phyloP scores from a whole-genome alignment of 1,284 basidiomycete species.

The Microbotryum scabiosae region DNA sequence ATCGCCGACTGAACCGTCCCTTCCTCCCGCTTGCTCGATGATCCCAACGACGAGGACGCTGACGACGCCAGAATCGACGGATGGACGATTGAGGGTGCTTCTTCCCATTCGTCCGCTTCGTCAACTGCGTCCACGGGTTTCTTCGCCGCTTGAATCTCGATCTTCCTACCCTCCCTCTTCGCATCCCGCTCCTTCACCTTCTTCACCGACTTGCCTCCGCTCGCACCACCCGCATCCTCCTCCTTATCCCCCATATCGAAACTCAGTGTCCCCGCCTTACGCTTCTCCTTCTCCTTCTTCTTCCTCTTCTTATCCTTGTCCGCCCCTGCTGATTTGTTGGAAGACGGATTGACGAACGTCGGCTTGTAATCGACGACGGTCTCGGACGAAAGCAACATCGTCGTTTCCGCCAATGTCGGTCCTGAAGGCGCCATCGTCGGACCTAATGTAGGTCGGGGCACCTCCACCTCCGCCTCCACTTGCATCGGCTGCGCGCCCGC shows the following conservation, averaged over 20 bases:
- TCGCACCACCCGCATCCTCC: constrained; percentile 39
- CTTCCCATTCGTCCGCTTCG: constrained; percentile 46
- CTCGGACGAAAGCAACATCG: constrained; percentile 12
- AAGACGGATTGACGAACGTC: constrained; percentile 53
- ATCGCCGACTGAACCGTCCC: constrained; percentile 22
- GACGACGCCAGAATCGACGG: constrained; percentile 10
- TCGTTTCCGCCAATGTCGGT: not conserved
- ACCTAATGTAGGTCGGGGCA: constrained; percentile 26
- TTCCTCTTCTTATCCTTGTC: constrained; percentile 29
- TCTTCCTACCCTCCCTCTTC: constrained; percentile 36
- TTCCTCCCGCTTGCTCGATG: no score
- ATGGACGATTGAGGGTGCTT: constrained; percentile 29
- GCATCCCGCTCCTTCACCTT: constrained; percentile 32
- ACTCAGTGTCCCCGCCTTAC: constrained; percentile 36
- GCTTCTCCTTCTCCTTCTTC: constrained; percentile 43
- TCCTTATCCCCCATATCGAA: constrained; percentile 38
- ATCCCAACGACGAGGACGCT: not conserved
- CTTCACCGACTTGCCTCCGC: constrained; percentile 40
- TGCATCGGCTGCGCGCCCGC: constrained; percentile 18
- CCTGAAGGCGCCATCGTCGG: not conserved
- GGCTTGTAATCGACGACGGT: constrained; percentile 57
- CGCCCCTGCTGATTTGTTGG: constrained; percentile 10
- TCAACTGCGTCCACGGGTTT: constrained; percentile 7
- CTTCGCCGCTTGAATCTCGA: constrained; percentile 32
- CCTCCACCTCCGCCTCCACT: not conserved